Conservation (phyloP, 202 grass and related monocot species). For the Carex sylvatica region DNA sequence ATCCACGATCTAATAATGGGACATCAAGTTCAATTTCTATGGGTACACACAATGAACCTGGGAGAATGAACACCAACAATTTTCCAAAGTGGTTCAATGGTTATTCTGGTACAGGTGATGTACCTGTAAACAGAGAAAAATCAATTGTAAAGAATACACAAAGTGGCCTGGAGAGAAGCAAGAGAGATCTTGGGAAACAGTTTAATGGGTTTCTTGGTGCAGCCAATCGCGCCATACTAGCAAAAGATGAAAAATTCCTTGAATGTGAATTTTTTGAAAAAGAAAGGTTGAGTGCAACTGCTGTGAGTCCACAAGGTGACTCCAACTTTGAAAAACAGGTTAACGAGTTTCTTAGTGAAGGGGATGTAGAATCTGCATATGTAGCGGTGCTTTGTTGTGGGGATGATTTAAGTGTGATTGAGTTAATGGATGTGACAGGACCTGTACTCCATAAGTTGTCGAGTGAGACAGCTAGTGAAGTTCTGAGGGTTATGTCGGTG, state of each 20-base stretch:
- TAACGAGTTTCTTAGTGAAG: constrained; percentile 43
- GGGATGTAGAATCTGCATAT: constrained; percentile 70
- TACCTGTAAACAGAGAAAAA: constrained; percentile 11
- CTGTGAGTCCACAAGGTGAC: constrained; percentile 29
- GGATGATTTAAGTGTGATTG: constrained; percentile 52
- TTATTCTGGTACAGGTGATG: constrained; percentile 14
- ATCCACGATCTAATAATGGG: constrained; percentile 38
- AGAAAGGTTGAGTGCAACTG: constrained; percentile 30
- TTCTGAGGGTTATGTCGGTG: constrained; percentile 54
- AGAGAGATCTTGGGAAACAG: not conserved
- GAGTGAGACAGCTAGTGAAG: constrained; percentile 51
- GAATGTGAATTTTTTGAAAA: constrained; percentile 34
- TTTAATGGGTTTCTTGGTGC: constrained; percentile 10
- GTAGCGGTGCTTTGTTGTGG: constrained; percentile 51
- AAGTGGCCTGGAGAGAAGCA: not conserved
- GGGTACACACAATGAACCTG: constrained; percentile 12
- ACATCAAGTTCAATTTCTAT: constrained; percentile 31
- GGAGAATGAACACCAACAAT: not conserved
- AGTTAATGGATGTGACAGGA: constrained; percentile 89
- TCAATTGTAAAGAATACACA: constrained; percentile 9
- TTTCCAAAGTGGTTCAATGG: constrained; percentile 1
- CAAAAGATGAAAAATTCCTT: constrained; percentile 26
- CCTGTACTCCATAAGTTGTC: constrained; percentile 79
- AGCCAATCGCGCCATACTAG: not conserved
- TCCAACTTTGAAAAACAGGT: constrained; percentile 39